These are phyloP conservation scores for Nemania serpens DNA, from an alignment of 2,329 filamentous ascomycete genomes.

Conservation along the genomic window DNA sequence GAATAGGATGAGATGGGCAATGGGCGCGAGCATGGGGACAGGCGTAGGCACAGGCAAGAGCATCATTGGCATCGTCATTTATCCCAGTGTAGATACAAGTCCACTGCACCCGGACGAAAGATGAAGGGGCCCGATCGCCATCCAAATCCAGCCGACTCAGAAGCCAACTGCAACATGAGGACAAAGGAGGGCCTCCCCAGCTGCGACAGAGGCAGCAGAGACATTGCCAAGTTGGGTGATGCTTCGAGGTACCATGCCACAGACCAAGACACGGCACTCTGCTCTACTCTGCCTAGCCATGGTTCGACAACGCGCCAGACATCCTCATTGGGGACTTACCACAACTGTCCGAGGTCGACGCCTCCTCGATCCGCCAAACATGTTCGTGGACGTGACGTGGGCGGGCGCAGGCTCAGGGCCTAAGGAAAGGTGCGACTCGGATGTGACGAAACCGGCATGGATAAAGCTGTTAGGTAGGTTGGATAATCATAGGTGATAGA, in stretches of 20 bases:
- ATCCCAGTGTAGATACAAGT: too few species aligned
- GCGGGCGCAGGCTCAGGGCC: slow-evolving; percentile 33
- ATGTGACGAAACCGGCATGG: slow-evolving; percentile 32
- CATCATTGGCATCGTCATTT: too few species aligned
- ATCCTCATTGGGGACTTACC: slow-evolving; percentile 47
- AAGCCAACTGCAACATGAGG: neutral
- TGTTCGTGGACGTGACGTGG: slow-evolving; percentile 35
- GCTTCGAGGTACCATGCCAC: too few species aligned
- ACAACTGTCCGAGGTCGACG: slow-evolving; percentile 50
- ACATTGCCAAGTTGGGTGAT: too few species aligned
- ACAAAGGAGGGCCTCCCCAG: neutral
- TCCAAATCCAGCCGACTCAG: neutral
- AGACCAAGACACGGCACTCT: too few species aligned
- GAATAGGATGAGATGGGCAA: neutral
- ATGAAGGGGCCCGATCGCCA: too few species aligned
- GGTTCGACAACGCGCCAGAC: too few species aligned
- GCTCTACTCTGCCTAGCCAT: too few species aligned
- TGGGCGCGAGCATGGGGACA: neutral
- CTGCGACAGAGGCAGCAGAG: too few species aligned
- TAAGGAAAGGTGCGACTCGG: slow-evolving; percentile 28
- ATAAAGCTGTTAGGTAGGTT: slow-evolving; percentile 23
- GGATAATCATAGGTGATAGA: neutral
- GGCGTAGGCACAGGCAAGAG: too few species aligned
- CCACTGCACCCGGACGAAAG: too few species aligned
- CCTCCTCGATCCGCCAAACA: slow-evolving; percentile 58